Evolutionary conservation across 2,329 filamentous ascomycete species (phyloP).

Genomic region (Fusarium beomiforme): DNA sequence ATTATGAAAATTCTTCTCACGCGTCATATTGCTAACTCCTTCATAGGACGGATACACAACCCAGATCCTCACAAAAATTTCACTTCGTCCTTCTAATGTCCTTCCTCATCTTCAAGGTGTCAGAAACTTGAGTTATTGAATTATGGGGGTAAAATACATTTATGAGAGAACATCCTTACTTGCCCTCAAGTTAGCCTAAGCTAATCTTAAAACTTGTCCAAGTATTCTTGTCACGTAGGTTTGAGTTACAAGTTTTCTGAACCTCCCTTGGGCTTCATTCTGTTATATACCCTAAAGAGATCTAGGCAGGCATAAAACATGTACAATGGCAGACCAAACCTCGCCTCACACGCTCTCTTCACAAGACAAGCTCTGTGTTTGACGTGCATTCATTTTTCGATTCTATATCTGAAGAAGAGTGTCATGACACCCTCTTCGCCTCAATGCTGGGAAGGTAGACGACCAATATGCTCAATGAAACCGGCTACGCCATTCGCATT

Average conservation of each 20-base stretch:
- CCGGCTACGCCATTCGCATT: constrained; percentile 52
- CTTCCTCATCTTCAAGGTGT: too few species aligned
- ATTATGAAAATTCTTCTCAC: not conserved
- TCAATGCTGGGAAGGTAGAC: constrained; percentile 42
- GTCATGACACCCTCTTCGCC: constrained; percentile 27
- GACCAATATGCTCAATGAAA: constrained; percentile 48
- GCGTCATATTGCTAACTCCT: not conserved
- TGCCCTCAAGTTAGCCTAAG: too few species aligned
- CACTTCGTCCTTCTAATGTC: constrained; percentile 22
- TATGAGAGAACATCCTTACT: too few species aligned
- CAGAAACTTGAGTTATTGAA: too few species aligned
- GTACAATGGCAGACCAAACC: constrained; percentile 12
- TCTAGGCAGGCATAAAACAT: constrained; percentile 1
- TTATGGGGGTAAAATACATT: too few species aligned
- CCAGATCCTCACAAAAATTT: constrained; percentile 30
- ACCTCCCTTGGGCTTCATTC: too few species aligned
- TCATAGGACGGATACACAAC: constrained; percentile 23
- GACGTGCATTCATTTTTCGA: constrained; percentile 32
- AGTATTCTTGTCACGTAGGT: too few species aligned
- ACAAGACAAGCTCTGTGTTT: not conserved
- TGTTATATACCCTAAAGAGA: not conserved
- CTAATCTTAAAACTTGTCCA: too few species aligned
- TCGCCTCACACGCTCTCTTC: not conserved
- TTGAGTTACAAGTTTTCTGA: too few species aligned
- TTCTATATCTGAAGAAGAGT: constrained; percentile 35